A percentile compares a stretch with the other conserved stretches of the same genome.
These are phyloP conservation scores for Beauveria caledonica DNA, from an alignment of 2,329 filamentous ascomycete species.

Conservation along the genomic window DNA sequence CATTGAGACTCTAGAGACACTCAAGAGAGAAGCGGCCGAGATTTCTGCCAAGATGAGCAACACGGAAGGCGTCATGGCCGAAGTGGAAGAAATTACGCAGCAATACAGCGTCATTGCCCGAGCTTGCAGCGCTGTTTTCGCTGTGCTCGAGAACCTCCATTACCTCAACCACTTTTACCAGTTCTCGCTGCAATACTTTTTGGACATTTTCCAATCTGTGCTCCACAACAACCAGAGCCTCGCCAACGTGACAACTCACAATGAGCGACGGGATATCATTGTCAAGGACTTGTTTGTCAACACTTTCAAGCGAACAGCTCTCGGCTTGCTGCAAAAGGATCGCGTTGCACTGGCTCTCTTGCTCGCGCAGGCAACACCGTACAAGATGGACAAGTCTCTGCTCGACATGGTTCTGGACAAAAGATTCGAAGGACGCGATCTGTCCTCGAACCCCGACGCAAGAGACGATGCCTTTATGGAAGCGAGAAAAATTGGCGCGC, in stretches of 20 bases:
- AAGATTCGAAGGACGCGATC: conserved; percentile 64
- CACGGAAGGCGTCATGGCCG: conserved; percentile 95
- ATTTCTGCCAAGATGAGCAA: conserved; percentile 95
- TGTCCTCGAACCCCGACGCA: conserved; percentile 59
- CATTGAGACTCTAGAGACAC: conserved; percentile 91
- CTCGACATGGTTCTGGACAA: conserved; percentile 82
- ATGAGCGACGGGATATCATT: conserved; percentile 78
- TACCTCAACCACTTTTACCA: conserved; percentile 99
- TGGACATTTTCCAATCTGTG: conserved; percentile 93
- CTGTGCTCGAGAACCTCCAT: conserved; percentile 91
- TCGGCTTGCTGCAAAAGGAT: conserved; percentile 88
- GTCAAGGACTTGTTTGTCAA: conserved; percentile 86
- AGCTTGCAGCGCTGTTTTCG: conserved; percentile 95
- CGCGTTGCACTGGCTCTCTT: conserved; percentile 91
- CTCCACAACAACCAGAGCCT: conserved; percentile 72
- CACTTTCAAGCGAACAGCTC: conserved; percentile 85
- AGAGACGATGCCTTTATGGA: conserved; percentile 61
- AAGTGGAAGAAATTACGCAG: conserved; percentile 91
- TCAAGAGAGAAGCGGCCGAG: conserved; percentile 95
- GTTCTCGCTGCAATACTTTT: conserved; percentile 96
- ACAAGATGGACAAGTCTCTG: conserved; percentile 84
- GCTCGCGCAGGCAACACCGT: conserved; percentile 90
- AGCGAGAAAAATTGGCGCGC: conserved; percentile 59
- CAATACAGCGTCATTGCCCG: conserved; percentile 90
- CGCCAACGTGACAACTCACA: conserved; percentile 62